These are phyloP conservation scores for Cryptococcus deneoformans DNA, from an alignment of 1,284 basidiomycete species.

Conservation along the genomic window DNA sequence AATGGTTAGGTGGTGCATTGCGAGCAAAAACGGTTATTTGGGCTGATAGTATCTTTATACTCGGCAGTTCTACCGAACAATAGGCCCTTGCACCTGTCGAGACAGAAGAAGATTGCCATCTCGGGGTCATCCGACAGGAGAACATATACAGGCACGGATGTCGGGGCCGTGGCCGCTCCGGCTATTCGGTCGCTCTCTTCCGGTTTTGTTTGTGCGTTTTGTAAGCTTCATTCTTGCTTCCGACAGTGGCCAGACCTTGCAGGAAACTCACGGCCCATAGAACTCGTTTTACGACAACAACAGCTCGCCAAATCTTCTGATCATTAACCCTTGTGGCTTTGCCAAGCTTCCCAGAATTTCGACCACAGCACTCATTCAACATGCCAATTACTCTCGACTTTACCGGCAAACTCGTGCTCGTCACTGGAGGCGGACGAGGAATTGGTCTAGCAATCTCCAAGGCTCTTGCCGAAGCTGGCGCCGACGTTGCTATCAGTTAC, in stretches of 20 bases:
- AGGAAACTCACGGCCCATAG: no score
- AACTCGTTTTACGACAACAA: no score
- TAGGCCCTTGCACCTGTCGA: background rate
- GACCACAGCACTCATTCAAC: background rate
- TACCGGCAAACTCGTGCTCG: constrained; percentile 7
- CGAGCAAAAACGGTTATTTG: background rate
- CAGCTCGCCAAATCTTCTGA: background rate
- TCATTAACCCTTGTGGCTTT: background rate
- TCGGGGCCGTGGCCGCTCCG: background rate
- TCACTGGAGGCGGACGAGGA: constrained; percentile 27
- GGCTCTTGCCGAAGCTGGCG: constrained; percentile 51
- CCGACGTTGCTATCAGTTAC: constrained; percentile 43
- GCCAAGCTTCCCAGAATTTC: background rate
- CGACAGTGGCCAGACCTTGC: background rate
- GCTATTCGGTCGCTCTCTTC: no score
- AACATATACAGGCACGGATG: background rate
- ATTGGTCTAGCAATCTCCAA: constrained; percentile 54
- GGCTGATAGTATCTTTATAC: background rate
- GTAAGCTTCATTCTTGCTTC: background rate
- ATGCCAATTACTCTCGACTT: constrained; percentile 11
- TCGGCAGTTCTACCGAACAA: background rate
- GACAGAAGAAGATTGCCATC: background rate
- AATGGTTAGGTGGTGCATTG: background rate
- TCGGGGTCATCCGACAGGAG: background rate
- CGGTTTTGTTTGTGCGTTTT: no score